Percentiles rank a stretch among this genome's conserved stretches.
These are phyloP conservation scores for Cryptosporidium tyzzeri DNA, from an alignment of 169 alveolate genomes.

Conservation along the genomic window DNA sequence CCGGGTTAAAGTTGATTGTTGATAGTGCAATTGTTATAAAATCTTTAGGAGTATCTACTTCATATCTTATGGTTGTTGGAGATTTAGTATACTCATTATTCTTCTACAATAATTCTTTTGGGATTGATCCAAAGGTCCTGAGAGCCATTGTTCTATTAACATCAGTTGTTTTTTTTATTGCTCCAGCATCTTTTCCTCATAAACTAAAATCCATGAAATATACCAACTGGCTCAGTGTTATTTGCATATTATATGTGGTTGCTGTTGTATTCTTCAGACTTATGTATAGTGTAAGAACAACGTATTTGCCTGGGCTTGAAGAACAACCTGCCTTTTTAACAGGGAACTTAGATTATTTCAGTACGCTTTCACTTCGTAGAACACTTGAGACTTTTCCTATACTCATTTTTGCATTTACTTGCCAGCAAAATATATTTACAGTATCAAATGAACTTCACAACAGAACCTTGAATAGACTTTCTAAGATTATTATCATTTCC, in stretches of 20 bases:
- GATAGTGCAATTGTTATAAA: slow-evolving; percentile 74
- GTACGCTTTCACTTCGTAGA: slow-evolving; percentile 31
- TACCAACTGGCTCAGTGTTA: slow-evolving; percentile 71
- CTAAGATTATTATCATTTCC: slow-evolving; percentile 26
- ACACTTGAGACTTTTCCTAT: slow-evolving; percentile 66
- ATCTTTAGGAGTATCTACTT: slow-evolving; percentile 69
- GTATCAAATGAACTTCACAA: slow-evolving; percentile 65
- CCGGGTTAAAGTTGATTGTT: slow-evolving; percentile 55
- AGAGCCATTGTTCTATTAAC: slow-evolving; percentile 71
- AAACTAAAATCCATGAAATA: slow-evolving; percentile 62
- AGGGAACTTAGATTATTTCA: slow-evolving; percentile 23
- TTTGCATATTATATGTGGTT: slow-evolving; percentile 64
- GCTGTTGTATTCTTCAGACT: slow-evolving; percentile 43
- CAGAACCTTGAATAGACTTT: slow-evolving; percentile 52
- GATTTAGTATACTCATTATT: slow-evolving; percentile 49
- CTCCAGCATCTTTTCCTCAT: slow-evolving; percentile 76
- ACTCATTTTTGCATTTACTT: slow-evolving; percentile 75
- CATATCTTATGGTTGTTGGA: slow-evolving; percentile 76
- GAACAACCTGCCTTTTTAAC: slow-evolving; percentile 38
- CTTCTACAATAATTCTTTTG: slow-evolving; percentile 35
- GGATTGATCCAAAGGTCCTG: slow-evolving; percentile 58
- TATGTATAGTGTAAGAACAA: neutral
- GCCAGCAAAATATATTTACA: slow-evolving; percentile 75
- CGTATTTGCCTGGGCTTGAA: neutral
- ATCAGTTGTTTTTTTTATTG: slow-evolving; percentile 57